phyloP scores from a whole-genome alignment of 2,329 filamentous ascomycete species.

The Trematosphaeria pertusa region DNA sequence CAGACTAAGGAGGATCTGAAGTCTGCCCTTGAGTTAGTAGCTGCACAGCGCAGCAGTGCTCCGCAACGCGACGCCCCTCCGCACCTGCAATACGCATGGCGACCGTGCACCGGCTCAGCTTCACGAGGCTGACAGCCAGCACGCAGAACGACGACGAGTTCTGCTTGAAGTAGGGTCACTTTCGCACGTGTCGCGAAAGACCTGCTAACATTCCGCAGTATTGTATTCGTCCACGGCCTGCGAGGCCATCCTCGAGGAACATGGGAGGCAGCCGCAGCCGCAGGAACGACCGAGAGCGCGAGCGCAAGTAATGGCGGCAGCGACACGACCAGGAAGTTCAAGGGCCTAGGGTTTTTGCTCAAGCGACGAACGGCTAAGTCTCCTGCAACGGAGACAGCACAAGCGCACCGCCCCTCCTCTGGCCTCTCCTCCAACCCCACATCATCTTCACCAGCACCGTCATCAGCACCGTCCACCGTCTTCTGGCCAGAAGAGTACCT shows the following conservation, averaged over 20 bases:
- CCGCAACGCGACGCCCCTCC: not conserved
- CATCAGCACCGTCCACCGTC: conserved; percentile 7
- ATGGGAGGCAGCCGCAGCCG: conserved; percentile 31
- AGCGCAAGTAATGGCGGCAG: conserved; percentile 8
- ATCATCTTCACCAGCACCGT: conserved; percentile 5
- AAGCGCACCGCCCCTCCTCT: conserved; percentile 8
- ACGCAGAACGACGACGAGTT: conserved; percentile 7
- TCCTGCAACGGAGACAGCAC: conserved; percentile 5
- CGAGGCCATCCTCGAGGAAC: conserved; percentile 44
- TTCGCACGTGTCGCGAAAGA: not conserved
- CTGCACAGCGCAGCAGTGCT: conserved; percentile 3
- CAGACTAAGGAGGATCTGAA: conserved; percentile 1
- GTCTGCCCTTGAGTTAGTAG: conserved; percentile 3
- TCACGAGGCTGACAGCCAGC: conserved; percentile 13
- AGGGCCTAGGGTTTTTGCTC: conserved; percentile 10
- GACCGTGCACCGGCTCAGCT: conserved; percentile 12
- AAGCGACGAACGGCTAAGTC: conserved; percentile 8
- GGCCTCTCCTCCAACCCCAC: not conserved
- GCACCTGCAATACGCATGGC: conserved; percentile 12
- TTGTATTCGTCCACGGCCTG: conserved; percentile 48
- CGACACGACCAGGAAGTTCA: conserved; percentile 18
- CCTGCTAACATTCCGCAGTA: conserved; percentile 26
- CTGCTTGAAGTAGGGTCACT: conserved; percentile 11
- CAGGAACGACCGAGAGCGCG: too few relatives aligned
- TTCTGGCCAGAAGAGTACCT: conserved; percentile 50